Base-by-base conservation (phyloP, 2,329 filamentous ascomycete species). In the Talaromyces amestolkiae region DNA sequence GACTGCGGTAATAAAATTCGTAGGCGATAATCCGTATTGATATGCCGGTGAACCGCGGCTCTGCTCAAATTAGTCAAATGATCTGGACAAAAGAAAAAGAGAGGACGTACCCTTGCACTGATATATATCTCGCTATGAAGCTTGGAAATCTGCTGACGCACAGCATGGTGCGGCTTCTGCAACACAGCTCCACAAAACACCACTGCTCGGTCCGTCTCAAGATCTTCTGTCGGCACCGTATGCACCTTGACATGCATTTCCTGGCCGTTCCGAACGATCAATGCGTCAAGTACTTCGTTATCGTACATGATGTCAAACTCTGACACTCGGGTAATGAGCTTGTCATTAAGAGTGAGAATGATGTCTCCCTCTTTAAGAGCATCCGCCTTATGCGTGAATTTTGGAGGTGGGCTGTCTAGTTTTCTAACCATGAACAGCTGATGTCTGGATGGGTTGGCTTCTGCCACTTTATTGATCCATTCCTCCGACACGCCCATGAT, bases 341-440 rank as follows among this genome's bases (percentile, higher is more conserved):
- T 91, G 71, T 86, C 91, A 76, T 98, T 97, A 56, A 99, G 82
- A 0, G 92, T 96, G 66, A 99, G 85, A 65, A 99, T 88, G 61
- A 99, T 90, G 75, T 99, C 95, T 60, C 93, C 93, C 80, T 99
- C 96, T 35, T 91, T 84, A 17, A 99, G 84, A 17, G 89, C 86
- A 58, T 85, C 83, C n/a, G 79, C 78, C 37, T 59, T 53, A n/a
- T 83, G 73, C 8, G 72, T 72, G 76, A 77, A 74, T 13, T 74
- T 75, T 5, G 79, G 74, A 1, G 81, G 85, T 24, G 86, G 86
- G 54, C 87, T 88, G 71, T 90, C 83, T 67, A 96, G 89, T 81
- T 99, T 99, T 72, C 92, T 90, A 35, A 99, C 92, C 91, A 99
- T 97, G 82, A 99, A 99, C 43, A 99, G 86, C 79, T 99, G 95